phyloP scores from a whole-genome alignment of 1,284 basidiomycete species.

The Fomes fomentarius region DNA sequence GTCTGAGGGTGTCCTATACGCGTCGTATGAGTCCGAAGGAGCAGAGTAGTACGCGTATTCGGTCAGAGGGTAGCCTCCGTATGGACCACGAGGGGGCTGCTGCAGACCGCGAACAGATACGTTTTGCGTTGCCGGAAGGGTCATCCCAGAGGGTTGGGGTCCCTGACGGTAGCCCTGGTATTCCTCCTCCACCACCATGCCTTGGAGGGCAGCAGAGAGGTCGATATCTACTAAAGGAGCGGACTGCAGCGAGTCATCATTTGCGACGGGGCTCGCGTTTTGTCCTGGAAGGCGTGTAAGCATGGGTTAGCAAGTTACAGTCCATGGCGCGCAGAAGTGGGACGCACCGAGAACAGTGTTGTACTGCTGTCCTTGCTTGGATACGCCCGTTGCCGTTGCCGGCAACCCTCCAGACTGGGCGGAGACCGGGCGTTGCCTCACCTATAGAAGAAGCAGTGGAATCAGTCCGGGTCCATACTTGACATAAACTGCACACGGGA shows the following conservation, averaged over 20 bases:
- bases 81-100: slow-evolving; percentile 51
- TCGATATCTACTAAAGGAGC: slow-evolving; percentile 54
- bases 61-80: slow-evolving; percentile 52
- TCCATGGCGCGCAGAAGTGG: neutral
- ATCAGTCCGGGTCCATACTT: slow-evolving; percentile 22
- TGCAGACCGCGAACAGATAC: slow-evolving; percentile 46
- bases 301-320: slow-evolving; percentile 22
- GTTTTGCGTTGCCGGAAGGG: slow-evolving; percentile 9
- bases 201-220: slow-evolving; percentile 58
- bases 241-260: slow-evolving; percentile 45
- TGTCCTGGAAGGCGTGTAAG: slow-evolving; percentile 29
- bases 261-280: slow-evolving; percentile 26
- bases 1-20: slow-evolving; percentile 53
- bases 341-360: slow-evolving; percentile 44
- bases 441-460: slow-evolving; percentile 39
- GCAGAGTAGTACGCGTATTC: slow-evolving; percentile 64
- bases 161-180: slow-evolving; percentile 37
- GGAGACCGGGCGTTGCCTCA: slow-evolving; percentile 54
- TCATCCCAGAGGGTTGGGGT: slow-evolving; percentile 19
- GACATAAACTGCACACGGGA: slow-evolving; percentile 3
- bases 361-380: slow-evolving; percentile 52
- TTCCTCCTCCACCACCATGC: slow-evolving; percentile 73
- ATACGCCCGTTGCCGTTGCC: slow-evolving; percentile 25
- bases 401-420: slow-evolving; percentile 35
- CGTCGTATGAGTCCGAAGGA: slow-evolving; percentile 56